Evolutionary conservation across 179 eudicot species (phyloP), one percentile per base, ranked within the genome.

Genomic region (Actinidia arguta): DNA sequence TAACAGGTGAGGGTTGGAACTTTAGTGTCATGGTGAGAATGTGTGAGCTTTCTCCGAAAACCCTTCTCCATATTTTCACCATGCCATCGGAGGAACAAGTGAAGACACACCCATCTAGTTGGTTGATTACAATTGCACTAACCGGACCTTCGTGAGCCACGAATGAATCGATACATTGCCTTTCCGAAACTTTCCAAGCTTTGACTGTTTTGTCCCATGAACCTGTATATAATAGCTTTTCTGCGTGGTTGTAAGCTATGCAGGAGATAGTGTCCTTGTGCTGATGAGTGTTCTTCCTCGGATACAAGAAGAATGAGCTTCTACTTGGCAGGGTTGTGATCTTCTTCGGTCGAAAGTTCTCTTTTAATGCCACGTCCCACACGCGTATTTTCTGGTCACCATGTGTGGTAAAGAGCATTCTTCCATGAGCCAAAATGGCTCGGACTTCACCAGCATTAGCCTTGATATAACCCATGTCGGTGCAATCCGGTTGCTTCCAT

Each of bases 61-160:
- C 90, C 79, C 96, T 85, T 67, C 90, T 86, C 94, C 96, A 93
- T 59, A 93, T 87, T 58, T 90, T 91, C 13, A 93, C 86, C 14
- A 91, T 78, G 22, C 94, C 94, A 64, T 92, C 96, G 5, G 90
- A 86, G 5, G 96, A 91, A 71, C 94, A 85, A 22, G 91, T 87
- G 67, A 93, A 88, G 18, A 93, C 84, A 22, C 86, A 89, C 14
- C 93, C 94, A 58, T 91, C 91, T 69, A 85, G 83, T 79, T 88
- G 92, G 84, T 91, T 86, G 22, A 93, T 82, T 17, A 85, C 89
- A 24, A 93, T 81, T 17, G 87, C 88, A 62, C 91, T 93, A 0
- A 91, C 76, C 4, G 75, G 81, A 46, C 90, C 93, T 8, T 86
- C 91, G 83, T 93, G 96, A 4, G 93, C 96, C 58, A 81, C 76